These are phyloP conservation scores for Nakazawaea wyomingensis DNA, from an alignment of 805 yeast genomes.

Conservation along the genomic window DNA sequence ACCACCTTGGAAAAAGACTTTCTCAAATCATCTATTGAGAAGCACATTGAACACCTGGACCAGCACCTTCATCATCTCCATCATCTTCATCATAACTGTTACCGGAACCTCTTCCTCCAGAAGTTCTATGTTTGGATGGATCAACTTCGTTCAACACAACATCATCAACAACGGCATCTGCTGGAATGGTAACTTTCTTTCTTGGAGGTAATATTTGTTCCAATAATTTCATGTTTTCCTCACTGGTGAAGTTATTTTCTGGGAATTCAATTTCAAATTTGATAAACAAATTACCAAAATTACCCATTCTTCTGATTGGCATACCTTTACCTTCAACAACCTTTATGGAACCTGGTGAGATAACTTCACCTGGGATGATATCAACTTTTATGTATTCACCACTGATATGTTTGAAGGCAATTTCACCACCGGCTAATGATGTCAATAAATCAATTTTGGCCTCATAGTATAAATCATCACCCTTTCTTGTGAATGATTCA, in stretches of 20 bases:
- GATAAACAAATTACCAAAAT: slow-evolving; percentile 80
- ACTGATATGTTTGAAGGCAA: slow-evolving; percentile 82
- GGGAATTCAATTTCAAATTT: slow-evolving; percentile 93
- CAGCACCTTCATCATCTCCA: slow-evolving; percentile 53
- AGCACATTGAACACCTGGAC: slow-evolving; percentile 88
- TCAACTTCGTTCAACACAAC: slow-evolving; percentile 67
- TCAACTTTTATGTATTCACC: slow-evolving; percentile 86
- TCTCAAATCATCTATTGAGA: slow-evolving; percentile 53
- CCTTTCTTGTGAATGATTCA: slow-evolving; percentile 76
- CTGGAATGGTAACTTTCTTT: slow-evolving; percentile 55
- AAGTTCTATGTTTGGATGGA: slow-evolving; percentile 51
- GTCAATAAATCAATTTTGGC: slow-evolving; percentile 89
- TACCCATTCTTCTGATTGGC: slow-evolving; percentile 90
- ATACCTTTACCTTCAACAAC: slow-evolving; percentile 92
- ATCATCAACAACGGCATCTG: slow-evolving; percentile 74
- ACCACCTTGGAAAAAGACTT: no score
- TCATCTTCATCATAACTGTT: slow-evolving; percentile 39
- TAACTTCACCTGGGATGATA: slow-evolving; percentile 88
- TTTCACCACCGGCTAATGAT: slow-evolving; percentile 93
- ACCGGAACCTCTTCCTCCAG: slow-evolving; percentile 32
- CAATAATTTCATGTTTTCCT: slow-evolving; percentile 66
- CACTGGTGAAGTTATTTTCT: slow-evolving; percentile 60
- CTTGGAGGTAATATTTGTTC: slow-evolving; percentile 80
- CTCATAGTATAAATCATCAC: slow-evolving; percentile 78
- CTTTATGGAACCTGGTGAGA: slow-evolving; percentile 72